Conservation (phyloP, 2,329 filamentous ascomycete genomes). For the Botrytis sinoallii region DNA sequence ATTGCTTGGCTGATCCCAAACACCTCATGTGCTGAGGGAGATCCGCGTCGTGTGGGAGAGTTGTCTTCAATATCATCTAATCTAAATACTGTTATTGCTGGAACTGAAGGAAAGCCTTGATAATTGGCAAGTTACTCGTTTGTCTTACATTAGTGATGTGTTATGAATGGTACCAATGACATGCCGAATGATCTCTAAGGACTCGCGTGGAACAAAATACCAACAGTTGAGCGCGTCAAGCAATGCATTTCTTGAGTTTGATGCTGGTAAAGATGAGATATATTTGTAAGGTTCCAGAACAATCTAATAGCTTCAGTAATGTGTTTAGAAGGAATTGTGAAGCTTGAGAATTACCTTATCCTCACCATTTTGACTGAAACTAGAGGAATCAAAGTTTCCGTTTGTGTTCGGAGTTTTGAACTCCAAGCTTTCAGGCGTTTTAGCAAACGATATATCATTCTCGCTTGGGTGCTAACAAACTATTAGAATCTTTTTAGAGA, state of each 20-base stretch:
- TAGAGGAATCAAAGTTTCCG: not conserved
- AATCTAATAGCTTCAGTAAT: not conserved
- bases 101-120: not conserved
- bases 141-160: not conserved
- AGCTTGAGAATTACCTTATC: not conserved
- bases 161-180: not conserved
- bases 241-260: not conserved
- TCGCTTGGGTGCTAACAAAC: not conserved
- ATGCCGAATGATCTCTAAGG: not conserved
- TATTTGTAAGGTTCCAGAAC: not conserved
- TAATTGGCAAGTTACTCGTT: not conserved
- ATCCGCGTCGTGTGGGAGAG: not conserved
- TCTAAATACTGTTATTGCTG: not conserved
- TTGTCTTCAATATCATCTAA: not conserved
- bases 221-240: not conserved
- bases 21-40: not conserved
- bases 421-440: not conserved
- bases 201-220: not conserved
- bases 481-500: not conserved
- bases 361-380: not conserved
- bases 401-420: not conserved
- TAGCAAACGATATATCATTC: not conserved
- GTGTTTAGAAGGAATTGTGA: not conserved
- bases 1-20: not conserved
- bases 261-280: not conserved